These are phyloP conservation scores for Wickerhamomyces hampshirensis DNA, from an alignment of 805 yeast genomes.

Conservation along the genomic window DNA sequence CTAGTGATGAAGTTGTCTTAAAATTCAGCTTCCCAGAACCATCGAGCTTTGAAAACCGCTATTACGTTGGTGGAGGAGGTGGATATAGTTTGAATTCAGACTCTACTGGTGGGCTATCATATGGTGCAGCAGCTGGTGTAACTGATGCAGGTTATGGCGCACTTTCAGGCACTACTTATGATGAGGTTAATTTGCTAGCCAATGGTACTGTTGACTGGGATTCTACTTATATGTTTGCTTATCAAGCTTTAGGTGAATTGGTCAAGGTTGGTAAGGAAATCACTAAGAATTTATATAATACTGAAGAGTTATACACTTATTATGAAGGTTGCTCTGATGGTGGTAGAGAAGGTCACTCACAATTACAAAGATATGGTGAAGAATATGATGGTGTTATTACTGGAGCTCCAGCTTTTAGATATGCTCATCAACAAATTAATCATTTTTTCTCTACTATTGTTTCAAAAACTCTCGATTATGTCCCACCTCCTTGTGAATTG, in stretches of 20 bases:
- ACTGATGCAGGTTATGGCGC: conserved; percentile 3
- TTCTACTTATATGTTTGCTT: conserved; percentile 2
- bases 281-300: conserved; percentile 1
- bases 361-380: conserved; percentile 1
- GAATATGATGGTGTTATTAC: conserved; percentile 4
- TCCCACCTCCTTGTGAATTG: conserved; percentile 2
- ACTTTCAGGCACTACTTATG: conserved; percentile 1
- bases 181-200: conserved; percentile 1
- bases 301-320: conserved; percentile 2
- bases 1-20: background rate
- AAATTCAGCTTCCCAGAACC: conserved; percentile 3
- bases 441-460: background rate
- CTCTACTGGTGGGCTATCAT: conserved; percentile 1
- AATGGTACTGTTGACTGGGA: conserved; percentile 4
- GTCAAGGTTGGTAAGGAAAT: conserved; percentile 1
- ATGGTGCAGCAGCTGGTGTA: conserved; percentile 3
- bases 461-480: background rate
- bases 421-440: conserved; percentile 1
- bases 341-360: conserved; percentile 3
- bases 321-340: conserved; percentile 4
- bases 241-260: conserved; percentile 3
- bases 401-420: conserved; percentile 4
- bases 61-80: conserved; percentile 3
- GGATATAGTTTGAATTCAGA: conserved; percentile 1
- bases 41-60: conserved; percentile 1